These are phyloP conservation scores for Talaromyces borbonicus DNA, from an alignment of 495 filamentous ascomycete genomes.

Conservation along the genomic window DNA sequence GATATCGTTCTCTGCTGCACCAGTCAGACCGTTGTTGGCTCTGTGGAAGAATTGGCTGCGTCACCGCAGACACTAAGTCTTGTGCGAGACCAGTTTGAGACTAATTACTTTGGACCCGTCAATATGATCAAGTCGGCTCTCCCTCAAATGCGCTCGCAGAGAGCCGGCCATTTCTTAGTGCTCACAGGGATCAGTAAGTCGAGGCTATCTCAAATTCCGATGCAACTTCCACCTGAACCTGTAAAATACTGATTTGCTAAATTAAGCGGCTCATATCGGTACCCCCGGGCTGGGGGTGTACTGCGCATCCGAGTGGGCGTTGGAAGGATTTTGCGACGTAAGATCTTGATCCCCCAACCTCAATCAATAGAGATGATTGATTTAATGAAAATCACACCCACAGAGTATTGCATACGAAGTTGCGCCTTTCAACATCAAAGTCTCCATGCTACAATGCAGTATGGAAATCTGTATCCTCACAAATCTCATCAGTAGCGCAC, in stretches of 20 bases:
- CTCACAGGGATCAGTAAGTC: slow-evolving; percentile 69
- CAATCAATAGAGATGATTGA: neutral
- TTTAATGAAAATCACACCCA: slow-evolving; percentile 7
- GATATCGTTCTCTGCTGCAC: slow-evolving; percentile 86
- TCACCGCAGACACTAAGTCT: slow-evolving; percentile 63
- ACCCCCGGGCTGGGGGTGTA: slow-evolving; percentile 88
- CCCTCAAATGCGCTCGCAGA: slow-evolving; percentile 66
- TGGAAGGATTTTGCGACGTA: slow-evolving; percentile 93
- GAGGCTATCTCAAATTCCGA: too few species aligned
- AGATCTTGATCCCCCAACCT: slow-evolving; percentile 7
- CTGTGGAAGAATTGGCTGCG: slow-evolving; percentile 80
- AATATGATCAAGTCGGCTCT: slow-evolving; percentile 90
- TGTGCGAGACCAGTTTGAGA: slow-evolving; percentile 85
- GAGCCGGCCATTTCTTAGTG: slow-evolving; percentile 80
- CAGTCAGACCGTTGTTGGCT: slow-evolving; percentile 81
- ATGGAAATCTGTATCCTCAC: slow-evolving; percentile 76
- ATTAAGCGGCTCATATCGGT: slow-evolving; percentile 78
- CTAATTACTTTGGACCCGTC: slow-evolving; percentile 86
- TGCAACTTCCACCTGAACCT: neutral
- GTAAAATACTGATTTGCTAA: neutral
- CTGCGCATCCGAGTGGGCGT: slow-evolving; percentile 85
- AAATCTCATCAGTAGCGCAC: slow-evolving; percentile 74
- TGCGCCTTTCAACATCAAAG: slow-evolving; percentile 92
- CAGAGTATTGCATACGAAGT: slow-evolving; percentile 90
- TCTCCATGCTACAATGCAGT: slow-evolving; percentile 88